Evolutionary conservation across 2,329 filamentous ascomycete genomes (phyloP).

Genomic region (Diaporthe longicolla): DNA sequence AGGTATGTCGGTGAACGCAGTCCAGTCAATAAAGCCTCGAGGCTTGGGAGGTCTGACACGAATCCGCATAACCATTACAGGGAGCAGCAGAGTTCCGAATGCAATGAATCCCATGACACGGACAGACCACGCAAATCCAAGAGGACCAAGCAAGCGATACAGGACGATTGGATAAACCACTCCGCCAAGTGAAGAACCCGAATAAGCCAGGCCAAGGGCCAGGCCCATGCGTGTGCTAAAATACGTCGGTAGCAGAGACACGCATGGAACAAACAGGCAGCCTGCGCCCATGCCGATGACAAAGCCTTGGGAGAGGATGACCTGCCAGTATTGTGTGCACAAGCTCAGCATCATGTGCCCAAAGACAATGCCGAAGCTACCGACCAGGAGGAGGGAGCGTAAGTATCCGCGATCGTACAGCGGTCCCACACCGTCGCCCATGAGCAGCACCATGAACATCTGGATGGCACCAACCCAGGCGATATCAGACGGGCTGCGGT

Average conservation of each 20-base stretch:
- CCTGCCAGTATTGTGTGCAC: conserved; percentile 59
- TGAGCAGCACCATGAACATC: conserved; percentile 59
- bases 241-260: conserved; percentile 52
- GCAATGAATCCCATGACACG: conserved; percentile 48
- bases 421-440: conserved; percentile 60
- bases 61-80: no score
- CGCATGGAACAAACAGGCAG: conserved; percentile 55
- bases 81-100: no score
- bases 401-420: conserved; percentile 64
- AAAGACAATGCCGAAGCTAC: conserved; percentile 59
- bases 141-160: conserved; percentile 41
- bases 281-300: conserved; percentile 61
- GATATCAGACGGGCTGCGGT: conserved; percentile 51
- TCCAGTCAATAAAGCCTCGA: no score
- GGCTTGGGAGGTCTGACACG: no score
- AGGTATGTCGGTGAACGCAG: no score
- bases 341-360: conserved; percentile 61
- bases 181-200: conserved; percentile 52
- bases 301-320: conserved; percentile 60
- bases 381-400: conserved; percentile 55
- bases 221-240: conserved; percentile 50
- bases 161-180: conserved; percentile 53
- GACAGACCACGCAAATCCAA: conserved; percentile 49
- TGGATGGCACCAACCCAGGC: conserved; percentile 65
- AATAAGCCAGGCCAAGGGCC: conserved; percentile 52